Evolutionary conservation across 345 rosid species (phyloP), one percentile per base, ranked within the genome.

Genomic region (Salix udensis): DNA sequence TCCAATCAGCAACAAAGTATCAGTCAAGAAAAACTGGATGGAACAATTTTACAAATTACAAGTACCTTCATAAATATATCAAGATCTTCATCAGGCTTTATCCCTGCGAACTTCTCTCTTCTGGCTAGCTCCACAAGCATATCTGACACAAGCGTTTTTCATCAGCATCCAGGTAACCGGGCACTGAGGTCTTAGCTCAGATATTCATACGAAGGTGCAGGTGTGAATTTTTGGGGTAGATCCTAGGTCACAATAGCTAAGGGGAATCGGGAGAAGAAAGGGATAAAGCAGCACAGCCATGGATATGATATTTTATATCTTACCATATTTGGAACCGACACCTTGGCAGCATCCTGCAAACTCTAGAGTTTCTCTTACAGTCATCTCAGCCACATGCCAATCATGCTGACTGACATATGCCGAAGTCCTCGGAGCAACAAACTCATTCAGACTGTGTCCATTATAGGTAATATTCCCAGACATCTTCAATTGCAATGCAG

Each of bases 41-140:
- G 18, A 46, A 46, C 52, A 46, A 46, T 15, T 46, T 14, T 46
- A 46, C 52, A 46, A 66, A 30, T 11, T 21, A 55, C 36, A 24
- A 74, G 19, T 80, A 93, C 99, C 99, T 96, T 96, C 96, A 96
- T 92, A 82, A 96, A 93, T 78, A 96, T 91, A 80, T 96, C 99
- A 77, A 96, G 99, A 85, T 96, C 99, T 86, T 91, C 99, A 84
- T 96, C 96, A 69, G 99, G 98, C 79, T 91, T 91, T 75, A 96
- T 93, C 75, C 96, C 97, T 26, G 94, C 91, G 68, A 87, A 77
- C 87, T 96, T 96, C 80, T 96, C 99, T 72, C 98, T 91, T 81
- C 99, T 88, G 73, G 97, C 89, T 77, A 96, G 91, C 82, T 96
- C 99, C 86, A 82, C 46, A 62, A 96, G 90, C 99, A 96, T 96